Evolutionary conservation across 2,329 filamentous ascomycete species (phyloP), one percentile per base, ranked within the genome.

Genomic region (Exophiala bonariae): DNA sequence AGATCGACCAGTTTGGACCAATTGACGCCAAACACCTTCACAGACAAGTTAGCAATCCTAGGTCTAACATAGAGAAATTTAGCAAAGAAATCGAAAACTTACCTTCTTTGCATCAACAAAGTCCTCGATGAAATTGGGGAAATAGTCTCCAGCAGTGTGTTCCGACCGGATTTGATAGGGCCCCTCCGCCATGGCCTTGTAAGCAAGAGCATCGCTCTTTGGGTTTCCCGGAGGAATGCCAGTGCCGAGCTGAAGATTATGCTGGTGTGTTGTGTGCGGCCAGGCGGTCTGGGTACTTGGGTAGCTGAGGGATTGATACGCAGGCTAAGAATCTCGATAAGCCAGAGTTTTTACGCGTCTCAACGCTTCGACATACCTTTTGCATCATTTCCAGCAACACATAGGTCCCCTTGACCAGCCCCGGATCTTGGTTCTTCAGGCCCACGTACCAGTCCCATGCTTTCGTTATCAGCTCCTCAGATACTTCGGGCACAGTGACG

Each of bases 221-320:
- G 33, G 33, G 5, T 33, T 40, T 3, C 47, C 47, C n/a, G 47
- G 47, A 17, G 28, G 19, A 13, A 38, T 28, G 3, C 47, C 47
- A 7, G 47, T 43, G 3, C 47, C 47, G n/a, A 49, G 17, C 22
- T 49, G 47, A 30, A 49, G 47, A 44, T 49, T 49, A 41, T 49
- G 47, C 19, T 44, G 47, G 30, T 49, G 44, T 30, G 13, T 19
- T 11, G 47, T 49, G 28, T 49, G 47, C n/a, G 47, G 47, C 47
- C 47, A 49, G n/a, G 47, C 47, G 20, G 47, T 38, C 4, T 30
- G 34, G 5, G 34, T 41, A 41, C 47, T 49, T 8, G 47, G 47
- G 18, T 40, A 49, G 3, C 41, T 28, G 10, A 49, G 35, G 6
- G 47, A 49, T 44, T 49, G 47, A 31, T 49, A 49, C 5, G 41